Evolutionary conservation across 257 asterid species (phyloP).

Genomic region (Scutellaria minor): DNA sequence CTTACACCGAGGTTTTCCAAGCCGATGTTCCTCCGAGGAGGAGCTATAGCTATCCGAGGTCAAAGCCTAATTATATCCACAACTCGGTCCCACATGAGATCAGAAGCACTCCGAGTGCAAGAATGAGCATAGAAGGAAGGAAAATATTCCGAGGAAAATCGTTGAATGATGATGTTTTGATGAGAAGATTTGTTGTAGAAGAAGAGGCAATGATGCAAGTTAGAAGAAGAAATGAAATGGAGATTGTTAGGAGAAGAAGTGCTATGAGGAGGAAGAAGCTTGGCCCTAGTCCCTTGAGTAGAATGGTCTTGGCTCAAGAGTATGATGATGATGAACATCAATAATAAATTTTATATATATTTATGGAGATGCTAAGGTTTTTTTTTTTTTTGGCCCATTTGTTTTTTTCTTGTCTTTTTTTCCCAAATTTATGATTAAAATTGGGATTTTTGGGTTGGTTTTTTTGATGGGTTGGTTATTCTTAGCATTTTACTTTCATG

Average conservation of each 20-base stretch:
- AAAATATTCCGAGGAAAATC: constrained; percentile 81
- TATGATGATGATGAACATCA: not conserved
- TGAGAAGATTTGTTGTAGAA: constrained; percentile 86
- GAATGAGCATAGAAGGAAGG: constrained; percentile 76
- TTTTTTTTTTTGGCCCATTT: not conserved
- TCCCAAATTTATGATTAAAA: not conserved
- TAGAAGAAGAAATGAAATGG: constrained; percentile 85
- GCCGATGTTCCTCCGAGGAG: constrained; percentile 74
- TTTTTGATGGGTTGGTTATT: not conserved
- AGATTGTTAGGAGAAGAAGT: constrained; percentile 74
- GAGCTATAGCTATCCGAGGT: constrained; percentile 73
- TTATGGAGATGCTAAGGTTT: not conserved
- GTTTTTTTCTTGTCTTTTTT: not conserved
- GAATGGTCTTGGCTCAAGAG: constrained; percentile 71
- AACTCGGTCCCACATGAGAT: constrained; percentile 41
- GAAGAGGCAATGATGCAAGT: constrained; percentile 87
- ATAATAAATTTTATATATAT: too few species aligned
- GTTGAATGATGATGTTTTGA: constrained; percentile 75
- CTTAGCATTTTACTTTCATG: not conserved
- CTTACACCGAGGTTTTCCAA: constrained; percentile 76
- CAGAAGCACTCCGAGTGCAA: constrained; percentile 60
- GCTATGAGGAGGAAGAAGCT: constrained; percentile 62
- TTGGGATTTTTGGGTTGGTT: not conserved
- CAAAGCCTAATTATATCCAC: constrained; percentile 43
- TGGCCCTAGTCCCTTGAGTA: constrained; percentile 91